These are phyloP conservation scores for Cladorrhinum samala DNA, from an alignment of 495 filamentous ascomycete species.

Conservation along the genomic window DNA sequence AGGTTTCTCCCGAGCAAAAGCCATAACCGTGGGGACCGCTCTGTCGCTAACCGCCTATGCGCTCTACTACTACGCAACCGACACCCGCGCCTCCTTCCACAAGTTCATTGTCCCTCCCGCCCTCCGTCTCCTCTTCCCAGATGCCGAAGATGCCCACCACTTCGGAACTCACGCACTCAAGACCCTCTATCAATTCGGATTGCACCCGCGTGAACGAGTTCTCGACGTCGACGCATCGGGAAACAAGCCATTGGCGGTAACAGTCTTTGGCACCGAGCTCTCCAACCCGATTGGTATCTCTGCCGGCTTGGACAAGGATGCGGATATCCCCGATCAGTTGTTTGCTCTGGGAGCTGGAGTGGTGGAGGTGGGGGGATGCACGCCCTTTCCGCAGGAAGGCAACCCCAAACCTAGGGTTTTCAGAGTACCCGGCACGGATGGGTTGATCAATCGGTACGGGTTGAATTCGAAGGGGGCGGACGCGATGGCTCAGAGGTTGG, in stretches of 20 bases:
- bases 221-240: conserved; percentile 9
- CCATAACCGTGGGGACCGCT: conserved; percentile 50
- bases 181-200: conserved; percentile 56
- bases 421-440: conserved; percentile 70
- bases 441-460: conserved; percentile 91
- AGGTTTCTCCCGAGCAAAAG: conserved; percentile 24
- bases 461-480: conserved; percentile 89
- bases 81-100: conserved; percentile 84
- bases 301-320: conserved; percentile 91
- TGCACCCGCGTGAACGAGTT: conserved; percentile 69
- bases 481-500: conserved; percentile 69
- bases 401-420: conserved; percentile 87
- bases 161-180: conserved; percentile 63
- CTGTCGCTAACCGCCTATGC: conserved; percentile 32
- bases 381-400: conserved; percentile 75
- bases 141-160: conserved; percentile 90
- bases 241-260: conserved; percentile 30
- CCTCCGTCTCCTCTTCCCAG: conserved; percentile 63
- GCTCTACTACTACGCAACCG: conserved; percentile 74
- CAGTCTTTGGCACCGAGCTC: conserved; percentile 74
- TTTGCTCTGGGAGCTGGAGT: conserved; percentile 75
- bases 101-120: conserved; percentile 70
- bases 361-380: conserved; percentile 88
- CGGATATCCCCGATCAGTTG: conserved; percentile 73
- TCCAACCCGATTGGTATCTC: conserved; percentile 86